phyloP scores from a whole-genome alignment of 1,284 basidiomycete species.

The Sporisorium scitamineum region DNA sequence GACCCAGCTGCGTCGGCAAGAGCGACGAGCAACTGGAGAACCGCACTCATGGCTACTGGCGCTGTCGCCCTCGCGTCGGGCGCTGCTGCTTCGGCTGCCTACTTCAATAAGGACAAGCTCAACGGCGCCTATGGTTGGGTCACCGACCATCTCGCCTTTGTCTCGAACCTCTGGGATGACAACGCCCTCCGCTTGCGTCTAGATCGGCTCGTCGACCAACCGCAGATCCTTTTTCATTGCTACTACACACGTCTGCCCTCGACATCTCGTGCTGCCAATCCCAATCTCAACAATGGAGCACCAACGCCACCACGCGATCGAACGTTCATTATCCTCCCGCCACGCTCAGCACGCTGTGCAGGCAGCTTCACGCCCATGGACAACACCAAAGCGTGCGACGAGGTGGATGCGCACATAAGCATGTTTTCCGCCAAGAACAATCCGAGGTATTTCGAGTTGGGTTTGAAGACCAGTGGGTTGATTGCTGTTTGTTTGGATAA shows the following conservation, averaged over 20 bases:
- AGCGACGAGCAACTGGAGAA: conserved; percentile 32
- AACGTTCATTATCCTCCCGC: conserved; percentile 66
- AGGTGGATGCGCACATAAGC: conserved; percentile 85
- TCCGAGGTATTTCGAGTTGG: conserved; percentile 88
- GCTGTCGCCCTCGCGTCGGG: conserved; percentile 78
- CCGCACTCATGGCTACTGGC: conserved; percentile 71
- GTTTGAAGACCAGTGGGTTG: conserved; percentile 67
- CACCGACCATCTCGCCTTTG: conserved; percentile 89
- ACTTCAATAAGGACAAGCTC: conserved; percentile 76
- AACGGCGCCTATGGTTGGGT: conserved; percentile 74
- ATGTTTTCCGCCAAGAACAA: conserved; percentile 89
- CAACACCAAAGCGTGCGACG: conserved; percentile 74
- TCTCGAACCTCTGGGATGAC: conserved; percentile 87
- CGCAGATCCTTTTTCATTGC: conserved; percentile 71
- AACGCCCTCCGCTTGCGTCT: conserved; percentile 75
- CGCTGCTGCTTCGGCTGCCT: conserved; percentile 77
- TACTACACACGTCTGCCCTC: conserved; percentile 61
- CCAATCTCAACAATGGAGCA: conserved; percentile 1
- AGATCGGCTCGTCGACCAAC: conserved; percentile 39
- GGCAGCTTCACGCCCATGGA: conserved; percentile 50
- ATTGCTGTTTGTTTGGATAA: conserved; percentile 49
- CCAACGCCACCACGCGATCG: conserved; percentile 30
- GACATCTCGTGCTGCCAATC: conserved; percentile 25
- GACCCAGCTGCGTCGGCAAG: conserved; percentile 16
- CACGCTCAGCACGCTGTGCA: conserved; percentile 23